Base-by-base conservation (phyloP, 2,329 filamentous ascomycete species). In the Cladosporium sp. region DNA sequence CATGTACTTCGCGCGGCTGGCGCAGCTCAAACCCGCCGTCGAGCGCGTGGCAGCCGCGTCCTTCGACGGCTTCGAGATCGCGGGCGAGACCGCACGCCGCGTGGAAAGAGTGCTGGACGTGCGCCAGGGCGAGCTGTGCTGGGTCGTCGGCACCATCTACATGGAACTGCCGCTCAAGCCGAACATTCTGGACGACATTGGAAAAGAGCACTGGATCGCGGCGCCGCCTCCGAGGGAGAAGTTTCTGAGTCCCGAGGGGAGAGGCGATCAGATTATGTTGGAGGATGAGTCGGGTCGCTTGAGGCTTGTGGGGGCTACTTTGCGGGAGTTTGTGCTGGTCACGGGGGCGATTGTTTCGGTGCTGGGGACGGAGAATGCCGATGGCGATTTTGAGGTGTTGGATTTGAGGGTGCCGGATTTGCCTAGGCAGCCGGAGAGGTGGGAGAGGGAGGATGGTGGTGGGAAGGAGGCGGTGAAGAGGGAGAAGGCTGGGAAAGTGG, bases 91-190 rank as follows among this genome's bases (percentile, higher is more conserved):
- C 51, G 89, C 89, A 9, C 80, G 79, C 59, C 82, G 79, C 58
- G 90, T 95, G 13, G 88, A 96, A 27, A 80, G 93, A 59, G 93
- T 99, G 53, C 79, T 99, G 24, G 92, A 99, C 70, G 93, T 99
- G 45, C 84, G 92, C 54, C 93, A 97, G 73, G 93, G 93, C 56
- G 85, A 96, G 72, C 75, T 97, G 30, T 97, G 92, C 73, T 99
- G 92, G 90, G 87, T 99, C 13, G 80, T 85, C 0, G 93, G 95
- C 13, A 99, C 93, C 0, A 83, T 97, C 27, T 99, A 95, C 68
- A 95, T 97, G 86, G 89, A 97, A 57, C 91, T 99, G 89, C 82
- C 88, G 2, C 70, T 96, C 63, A 99, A 99, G 73, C 93, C 95
- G 1, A 95, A 95, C 64, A 92, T 99, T 67, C 74, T 99, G 29